These are phyloP conservation scores for Pseudogymnoascus sp. DNA, from an alignment of 2,329 filamentous ascomycete genomes.

Conservation along the genomic window DNA sequence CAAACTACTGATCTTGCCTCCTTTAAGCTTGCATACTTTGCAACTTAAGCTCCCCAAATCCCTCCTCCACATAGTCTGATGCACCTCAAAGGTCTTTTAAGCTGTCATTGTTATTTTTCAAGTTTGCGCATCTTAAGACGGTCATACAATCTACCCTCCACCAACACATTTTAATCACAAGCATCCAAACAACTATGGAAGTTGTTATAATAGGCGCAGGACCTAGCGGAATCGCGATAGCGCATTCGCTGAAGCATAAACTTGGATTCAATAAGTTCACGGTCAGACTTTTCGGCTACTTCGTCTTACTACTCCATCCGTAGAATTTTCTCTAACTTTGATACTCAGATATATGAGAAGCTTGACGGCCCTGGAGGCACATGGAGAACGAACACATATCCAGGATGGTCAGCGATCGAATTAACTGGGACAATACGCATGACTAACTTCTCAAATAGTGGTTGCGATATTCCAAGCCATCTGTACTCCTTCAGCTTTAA, in stretches of 20 bases:
- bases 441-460: constrained; percentile 10
- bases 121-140: neutral
- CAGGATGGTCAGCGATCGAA: constrained; percentile 21
- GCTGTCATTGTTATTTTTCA: neutral
- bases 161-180: neutral
- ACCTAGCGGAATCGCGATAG: constrained; percentile 28
- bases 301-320: neutral
- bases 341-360: constrained; percentile 25
- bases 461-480: constrained; percentile 29
- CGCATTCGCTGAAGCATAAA: constrained; percentile 26
- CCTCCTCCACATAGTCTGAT: neutral
- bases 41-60: neutral
- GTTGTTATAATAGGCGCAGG: constrained; percentile 30
- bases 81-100: neutral
- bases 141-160: neutral
- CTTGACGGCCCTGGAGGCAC: constrained; percentile 26
- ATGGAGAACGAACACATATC: constrained; percentile 27
- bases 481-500: constrained; percentile 37
- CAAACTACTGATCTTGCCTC: neutral
- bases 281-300: neutral
- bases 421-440: neutral
- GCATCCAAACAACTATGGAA: neutral
- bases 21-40: neutral
- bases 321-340: neutral
- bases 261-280: constrained; percentile 26